Percentiles rank a stretch among this genome's conserved stretches.
These are phyloP conservation scores for Bacidia gigantensis DNA, from an alignment of 495 filamentous ascomycete species.

Conservation along the genomic window DNA sequence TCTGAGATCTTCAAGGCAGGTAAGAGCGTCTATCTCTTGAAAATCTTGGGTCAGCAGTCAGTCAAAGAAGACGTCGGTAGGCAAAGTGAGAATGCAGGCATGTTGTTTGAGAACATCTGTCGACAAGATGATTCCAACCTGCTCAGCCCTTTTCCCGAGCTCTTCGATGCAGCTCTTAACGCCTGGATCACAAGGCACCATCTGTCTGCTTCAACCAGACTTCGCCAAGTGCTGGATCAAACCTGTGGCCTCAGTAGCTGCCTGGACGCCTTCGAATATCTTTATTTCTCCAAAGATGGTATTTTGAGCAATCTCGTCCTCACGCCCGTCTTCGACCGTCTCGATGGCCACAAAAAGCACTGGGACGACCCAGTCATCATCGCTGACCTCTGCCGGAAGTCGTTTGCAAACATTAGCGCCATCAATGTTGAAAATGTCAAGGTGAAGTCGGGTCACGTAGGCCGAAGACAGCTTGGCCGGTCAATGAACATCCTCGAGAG, in stretches of 20 bases:
- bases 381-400: conserved; percentile 61
- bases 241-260: conserved; percentile 52
- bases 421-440: conserved; percentile 47
- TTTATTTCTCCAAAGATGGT: conserved; percentile 66
- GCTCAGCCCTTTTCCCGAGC: conserved; percentile 59
- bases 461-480: conserved; percentile 15
- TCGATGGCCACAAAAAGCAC: conserved; percentile 47
- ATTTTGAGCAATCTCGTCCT: conserved; percentile 47
- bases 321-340: conserved; percentile 57
- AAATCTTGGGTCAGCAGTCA: conserved; percentile 32
- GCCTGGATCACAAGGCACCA: conserved; percentile 60
- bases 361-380: conserved; percentile 79
- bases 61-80: neutral
- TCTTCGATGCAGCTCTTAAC: conserved; percentile 56
- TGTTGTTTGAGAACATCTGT: conserved; percentile 24
- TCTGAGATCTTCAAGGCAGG: conserved; percentile 69
- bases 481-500: conserved; percentile 39
- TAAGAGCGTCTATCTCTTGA: conserved; percentile 74
- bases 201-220: conserved; percentile 46
- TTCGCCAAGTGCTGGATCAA: conserved; percentile 52
- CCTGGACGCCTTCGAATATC: conserved; percentile 50
- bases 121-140: conserved; percentile 12
- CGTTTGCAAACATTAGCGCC: conserved; percentile 38
- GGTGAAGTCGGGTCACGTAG: conserved; percentile 25
- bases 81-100: conserved; percentile 3